These are phyloP conservation scores for Daldinia bambusicola DNA, from an alignment of 495 filamentous ascomycete genomes.

Conservation along the genomic window DNA sequence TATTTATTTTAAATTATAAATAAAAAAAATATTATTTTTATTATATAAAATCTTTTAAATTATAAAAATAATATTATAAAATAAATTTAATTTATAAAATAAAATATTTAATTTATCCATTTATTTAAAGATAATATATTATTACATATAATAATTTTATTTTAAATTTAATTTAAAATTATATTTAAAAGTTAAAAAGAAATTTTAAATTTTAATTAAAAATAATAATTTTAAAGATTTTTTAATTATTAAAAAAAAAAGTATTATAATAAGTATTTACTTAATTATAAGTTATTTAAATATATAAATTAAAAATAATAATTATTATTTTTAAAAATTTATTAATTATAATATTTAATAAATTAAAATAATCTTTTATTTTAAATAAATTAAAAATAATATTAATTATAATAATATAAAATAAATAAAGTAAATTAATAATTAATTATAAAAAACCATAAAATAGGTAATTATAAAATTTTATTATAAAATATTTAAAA, in stretches of 20 bases:
- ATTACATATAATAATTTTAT: constrained; percentile 10
- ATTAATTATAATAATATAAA: constrained; percentile 12
- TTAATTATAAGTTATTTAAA: neutral
- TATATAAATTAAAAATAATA: neutral
- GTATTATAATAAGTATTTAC: neutral
- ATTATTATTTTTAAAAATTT: constrained; percentile 6
- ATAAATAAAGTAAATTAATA: too few species aligned
- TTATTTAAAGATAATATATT: constrained; percentile 5
- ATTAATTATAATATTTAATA: constrained; percentile 2
- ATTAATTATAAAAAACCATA: constrained; percentile 11
- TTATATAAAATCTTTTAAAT: neutral
- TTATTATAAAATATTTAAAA: constrained; percentile 1
- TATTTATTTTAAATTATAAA: constrained; percentile 18
- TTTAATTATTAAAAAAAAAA: neutral
- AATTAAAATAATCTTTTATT: neutral
- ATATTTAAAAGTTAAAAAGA: neutral
- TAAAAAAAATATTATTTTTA: neutral
- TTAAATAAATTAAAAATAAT: neutral
- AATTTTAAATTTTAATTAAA: neutral
- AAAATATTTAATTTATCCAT: constrained; percentile 1
- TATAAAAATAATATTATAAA: constrained; percentile 7
- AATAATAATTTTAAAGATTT: constrained; percentile 15
- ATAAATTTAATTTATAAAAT: constrained; percentile 18
- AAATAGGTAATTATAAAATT: constrained; percentile 1
- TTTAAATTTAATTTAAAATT: constrained; percentile 2